Base-by-base conservation (phyloP, 108 stramenopile species). In the Skeletonema costatum region DNA sequence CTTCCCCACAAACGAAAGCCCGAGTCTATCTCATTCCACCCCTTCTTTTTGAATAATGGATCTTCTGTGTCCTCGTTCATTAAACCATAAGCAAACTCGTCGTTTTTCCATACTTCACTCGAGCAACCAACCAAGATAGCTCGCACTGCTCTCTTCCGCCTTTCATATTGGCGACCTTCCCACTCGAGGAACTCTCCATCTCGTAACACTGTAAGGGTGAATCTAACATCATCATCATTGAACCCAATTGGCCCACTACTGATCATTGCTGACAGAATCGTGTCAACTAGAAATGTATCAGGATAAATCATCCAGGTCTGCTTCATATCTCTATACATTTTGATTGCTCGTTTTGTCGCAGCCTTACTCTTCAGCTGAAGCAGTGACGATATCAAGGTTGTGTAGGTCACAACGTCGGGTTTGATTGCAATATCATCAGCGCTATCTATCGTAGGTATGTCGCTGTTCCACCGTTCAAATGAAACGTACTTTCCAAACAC, bases 1-100 rank as follows among this genome's bases (percentile, higher is more conserved):
- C 82, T 69, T 31, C 93, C 93, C 91, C 90, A 92, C n/a, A 95
- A 65, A 16, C 78, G 86, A 70, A 95, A 95, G 4, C 90, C 89
- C 32, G 89, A 90, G 69, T 95, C 93, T 9, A 95, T 89, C 44
- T 85, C 77, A 65, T 95, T 95, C 93, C 93, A 95, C 9, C 91
- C 91, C 64, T 95, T 85, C 51, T 87, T 76, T 48, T 73, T 51
- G 64, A 95, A 92, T 6, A 95, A 62, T 5, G 87, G 78, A 80
- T 90, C 89, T 32, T 83, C 86, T 5, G 71, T 50, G 17, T 71
- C 63, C 6, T 60, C 70, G 29, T 46, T 69, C 21, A 65, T n/a
- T 9, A 83, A 66, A 42, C 66, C 75, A 65, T 66, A 81, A 25
- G 71, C 67, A 46, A 84, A 82, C 56, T 89, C 83, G 38, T 87